phyloP scores from a whole-genome alignment of 371 early-diverging fungal species.

The Polyrhizophydium stewartii region DNA sequence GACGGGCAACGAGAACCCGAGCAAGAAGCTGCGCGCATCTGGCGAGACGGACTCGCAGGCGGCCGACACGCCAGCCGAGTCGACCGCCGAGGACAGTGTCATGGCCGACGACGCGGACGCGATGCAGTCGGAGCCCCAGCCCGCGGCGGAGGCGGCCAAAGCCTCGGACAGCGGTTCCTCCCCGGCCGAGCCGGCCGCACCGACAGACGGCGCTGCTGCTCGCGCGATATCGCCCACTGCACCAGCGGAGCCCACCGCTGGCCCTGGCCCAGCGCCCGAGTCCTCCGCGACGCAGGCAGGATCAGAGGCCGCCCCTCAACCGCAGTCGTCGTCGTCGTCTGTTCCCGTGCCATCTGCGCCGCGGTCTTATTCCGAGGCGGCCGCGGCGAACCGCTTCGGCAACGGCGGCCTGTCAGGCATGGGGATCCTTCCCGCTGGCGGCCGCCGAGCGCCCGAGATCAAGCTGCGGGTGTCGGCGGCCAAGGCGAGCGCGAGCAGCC shows the following conservation, averaged over 20 bases:
- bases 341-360: neutral
- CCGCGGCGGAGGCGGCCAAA: neutral
- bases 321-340: neutral
- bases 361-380: slow-evolving; percentile 3
- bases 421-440: neutral
- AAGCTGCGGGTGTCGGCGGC: too few species aligned
- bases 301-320: neutral
- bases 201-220: neutral
- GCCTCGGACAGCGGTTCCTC: neutral
- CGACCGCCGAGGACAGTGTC: neutral
- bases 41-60: neutral
- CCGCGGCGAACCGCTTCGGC: neutral
- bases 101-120: neutral
- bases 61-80: neutral
- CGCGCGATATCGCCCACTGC: neutral
- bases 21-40: slow-evolving; percentile 1
- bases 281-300: neutral
- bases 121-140: neutral
- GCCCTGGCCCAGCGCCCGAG: neutral
- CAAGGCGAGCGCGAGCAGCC: too few species aligned
- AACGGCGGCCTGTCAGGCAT: neutral
- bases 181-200: neutral
- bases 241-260: neutral
- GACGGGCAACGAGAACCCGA: neutral
- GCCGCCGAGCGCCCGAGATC: neutral